Percentiles rank a stretch among this genome's conserved stretches.
phyloP scores from a whole-genome alignment of 306 rosid genomes.

The Cercis canadensis region DNA sequence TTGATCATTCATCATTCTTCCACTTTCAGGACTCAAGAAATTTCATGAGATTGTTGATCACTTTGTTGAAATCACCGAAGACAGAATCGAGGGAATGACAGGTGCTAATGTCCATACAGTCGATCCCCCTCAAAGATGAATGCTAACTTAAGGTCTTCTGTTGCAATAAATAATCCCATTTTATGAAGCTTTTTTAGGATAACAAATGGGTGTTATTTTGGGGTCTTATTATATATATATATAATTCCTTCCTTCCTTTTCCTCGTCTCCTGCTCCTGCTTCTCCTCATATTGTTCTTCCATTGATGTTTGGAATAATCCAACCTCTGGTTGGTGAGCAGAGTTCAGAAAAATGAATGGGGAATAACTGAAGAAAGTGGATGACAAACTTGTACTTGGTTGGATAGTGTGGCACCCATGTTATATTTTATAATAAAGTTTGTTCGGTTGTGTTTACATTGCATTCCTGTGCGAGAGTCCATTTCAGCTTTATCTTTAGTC shows the following conservation, averaged over 20 bases:
- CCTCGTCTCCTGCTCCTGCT: slow-evolving; percentile 23
- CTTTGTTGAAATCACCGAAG: slow-evolving; percentile 98
- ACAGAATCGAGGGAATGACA: slow-evolving; percentile 91
- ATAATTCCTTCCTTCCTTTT: slow-evolving; percentile 31
- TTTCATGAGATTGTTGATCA: slow-evolving; percentile 98
- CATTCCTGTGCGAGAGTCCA: too few species aligned
- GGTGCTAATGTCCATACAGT: slow-evolving; percentile 93
- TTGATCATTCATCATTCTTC: slow-evolving; percentile 97
- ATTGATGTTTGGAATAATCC: slow-evolving; percentile 76
- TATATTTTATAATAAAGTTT: slow-evolving; percentile 63
- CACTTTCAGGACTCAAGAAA: slow-evolving; percentile 94
- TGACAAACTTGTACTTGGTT: slow-evolving; percentile 52
- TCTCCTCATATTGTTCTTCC: slow-evolving; percentile 47
- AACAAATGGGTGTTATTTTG: slow-evolving; percentile 60
- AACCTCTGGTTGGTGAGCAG: slow-evolving; percentile 61
- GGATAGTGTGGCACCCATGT: slow-evolving; percentile 54
- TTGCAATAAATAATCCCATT: slow-evolving; percentile 50
- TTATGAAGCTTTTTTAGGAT: slow-evolving; percentile 49
- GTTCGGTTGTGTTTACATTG: slow-evolving; percentile 41
- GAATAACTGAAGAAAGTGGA: slow-evolving; percentile 54
- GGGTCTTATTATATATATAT: too few species aligned
- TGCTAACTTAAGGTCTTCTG: slow-evolving; percentile 48
- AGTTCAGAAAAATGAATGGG: slow-evolving; percentile 54
- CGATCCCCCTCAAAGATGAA: slow-evolving; percentile 93
- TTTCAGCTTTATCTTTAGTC: too few species aligned